Base-by-base conservation (phyloP, 768 basidiomycete species). In the Xerocomellus dryophilus region DNA sequence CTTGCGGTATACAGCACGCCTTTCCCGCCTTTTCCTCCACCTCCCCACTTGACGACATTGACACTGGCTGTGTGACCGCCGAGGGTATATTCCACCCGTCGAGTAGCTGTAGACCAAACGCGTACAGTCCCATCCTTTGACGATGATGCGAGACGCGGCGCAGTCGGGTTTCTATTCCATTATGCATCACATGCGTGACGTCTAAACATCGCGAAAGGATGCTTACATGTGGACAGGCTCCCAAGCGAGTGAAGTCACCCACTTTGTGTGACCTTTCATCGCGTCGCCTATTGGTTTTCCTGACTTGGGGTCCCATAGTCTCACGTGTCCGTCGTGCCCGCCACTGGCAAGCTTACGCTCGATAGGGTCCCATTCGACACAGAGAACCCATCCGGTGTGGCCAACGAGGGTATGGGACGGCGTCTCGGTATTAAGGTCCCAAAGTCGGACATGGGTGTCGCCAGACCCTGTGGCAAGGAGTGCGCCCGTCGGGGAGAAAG, bases 81-180 rank as follows among this genome's bases (percentile, higher is more conserved):
- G 1, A 99, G 81, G 0, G 90, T 82, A 63, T 89, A 97, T 49
- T 93, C 89, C 14, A 85, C 72, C 52, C 80, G 75, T 15, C 93
- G 79, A 1, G 83, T 86, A 2, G 78, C 70, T 0, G 87, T 81
- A 15, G 86, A 87, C 97, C 97, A 99, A 17, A 99, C 81, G n/a
- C 93, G 86, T 21, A 98, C 94, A 0, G 93, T 96, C 12, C 88
- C 88, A 63, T 98, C 96, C 73, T 99, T 98, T 21, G 94, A 97
- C 3, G 94, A 91, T 0, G 95, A 95, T 2, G 96, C 96, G 2
- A 98, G 76, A 12, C 96, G 87, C 14, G 94, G 94, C 1, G 83
- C 74, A 17, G 80, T 68, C 1, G 89, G 72, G 64, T 93, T 95
- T 70, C 92, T 95, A 52, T 20, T 48, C 12, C 20, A 32, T 42